Percentiles rank a stretch among this genome's conserved stretches.
These are phyloP conservation scores for Abrus pulchellus DNA, from an alignment of 306 rosid species.

Conservation along the genomic window DNA sequence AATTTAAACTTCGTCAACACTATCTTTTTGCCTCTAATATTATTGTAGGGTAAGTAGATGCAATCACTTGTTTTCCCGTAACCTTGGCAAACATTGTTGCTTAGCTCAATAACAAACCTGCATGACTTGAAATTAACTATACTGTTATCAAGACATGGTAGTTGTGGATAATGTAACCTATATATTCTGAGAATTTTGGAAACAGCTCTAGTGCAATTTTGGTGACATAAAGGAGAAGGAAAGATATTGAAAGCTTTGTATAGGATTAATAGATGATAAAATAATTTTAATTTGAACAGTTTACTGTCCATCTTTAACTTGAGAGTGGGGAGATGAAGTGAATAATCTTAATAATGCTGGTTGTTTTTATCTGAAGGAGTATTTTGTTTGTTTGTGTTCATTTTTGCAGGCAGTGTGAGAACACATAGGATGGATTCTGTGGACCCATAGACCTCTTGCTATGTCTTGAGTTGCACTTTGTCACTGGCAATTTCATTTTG, in stretches of 20 bases:
- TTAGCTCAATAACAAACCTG: not conserved
- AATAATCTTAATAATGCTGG: conserved; percentile 1
- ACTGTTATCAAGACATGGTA: not conserved
- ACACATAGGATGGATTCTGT: conserved; percentile 36
- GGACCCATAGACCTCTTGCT: conserved; percentile 34
- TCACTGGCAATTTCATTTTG: conserved; percentile 38
- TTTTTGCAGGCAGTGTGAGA: conserved; percentile 36
- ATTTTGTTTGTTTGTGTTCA: conserved; percentile 15
- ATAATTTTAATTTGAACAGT: conserved; percentile 3
- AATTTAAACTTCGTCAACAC: not conserved
- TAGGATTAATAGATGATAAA: not conserved
- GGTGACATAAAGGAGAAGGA: not conserved
- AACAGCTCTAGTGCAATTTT: not conserved
- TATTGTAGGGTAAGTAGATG: not conserved
- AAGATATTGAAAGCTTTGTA: not conserved
- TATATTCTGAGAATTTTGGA: not conserved
- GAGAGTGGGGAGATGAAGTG: conserved; percentile 8
- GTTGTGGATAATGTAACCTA: not conserved
- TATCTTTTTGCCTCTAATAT: not conserved
- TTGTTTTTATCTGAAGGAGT: conserved; percentile 1
- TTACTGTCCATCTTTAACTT: not conserved
- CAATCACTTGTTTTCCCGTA: not conserved
- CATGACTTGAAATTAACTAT: not conserved
- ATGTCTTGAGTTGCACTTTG: conserved; percentile 32
- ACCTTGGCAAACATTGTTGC: not conserved